phyloP scores from a whole-genome alignment of 1,284 basidiomycete species.

The Irpex sp. region DNA sequence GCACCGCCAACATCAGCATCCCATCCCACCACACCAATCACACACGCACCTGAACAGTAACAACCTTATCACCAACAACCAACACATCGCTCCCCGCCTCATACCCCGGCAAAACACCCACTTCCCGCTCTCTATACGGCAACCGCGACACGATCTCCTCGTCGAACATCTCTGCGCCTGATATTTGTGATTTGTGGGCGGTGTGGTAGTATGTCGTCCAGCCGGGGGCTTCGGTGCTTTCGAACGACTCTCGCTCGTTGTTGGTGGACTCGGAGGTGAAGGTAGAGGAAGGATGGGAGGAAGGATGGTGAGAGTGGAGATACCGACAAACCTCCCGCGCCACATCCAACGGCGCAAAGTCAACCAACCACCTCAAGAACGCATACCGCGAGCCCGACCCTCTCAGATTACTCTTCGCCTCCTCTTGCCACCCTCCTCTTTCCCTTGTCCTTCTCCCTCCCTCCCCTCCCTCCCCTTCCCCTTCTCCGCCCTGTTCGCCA shows the following conservation, averaged over 20 bases:
- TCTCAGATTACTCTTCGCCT: neutral
- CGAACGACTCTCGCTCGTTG: neutral
- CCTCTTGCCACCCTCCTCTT: neutral
- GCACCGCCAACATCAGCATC: too few relatives aligned
- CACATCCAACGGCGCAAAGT: constrained; percentile 4
- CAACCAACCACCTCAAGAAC: constrained; percentile 2
- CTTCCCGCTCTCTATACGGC: constrained; percentile 3
- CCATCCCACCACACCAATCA: too few relatives aligned
- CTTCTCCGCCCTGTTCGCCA: too few relatives aligned
- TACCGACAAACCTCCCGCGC: neutral
- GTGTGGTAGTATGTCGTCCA: neutral
- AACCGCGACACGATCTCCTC: constrained; percentile 1
- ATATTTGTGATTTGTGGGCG: neutral
- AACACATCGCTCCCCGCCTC: constrained; percentile 1
- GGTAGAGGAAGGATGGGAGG: neutral
- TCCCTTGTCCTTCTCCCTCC: too few relatives aligned
- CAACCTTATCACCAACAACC: constrained; percentile 3
- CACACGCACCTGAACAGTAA: constrained; percentile 4
- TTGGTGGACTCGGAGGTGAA: too few relatives aligned
- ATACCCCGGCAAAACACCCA: neutral
- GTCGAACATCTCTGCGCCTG: neutral
- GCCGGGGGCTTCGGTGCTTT: neutral
- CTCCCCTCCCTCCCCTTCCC: too few relatives aligned
- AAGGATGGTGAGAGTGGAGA: neutral
- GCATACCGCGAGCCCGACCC: constrained; percentile 3